A percentile compares a stretch with the other conserved stretches of the same genome.
Conservation (phyloP, 2,329 filamentous ascomycete species). For the Ceratocystis cacaofunesta region DNA sequence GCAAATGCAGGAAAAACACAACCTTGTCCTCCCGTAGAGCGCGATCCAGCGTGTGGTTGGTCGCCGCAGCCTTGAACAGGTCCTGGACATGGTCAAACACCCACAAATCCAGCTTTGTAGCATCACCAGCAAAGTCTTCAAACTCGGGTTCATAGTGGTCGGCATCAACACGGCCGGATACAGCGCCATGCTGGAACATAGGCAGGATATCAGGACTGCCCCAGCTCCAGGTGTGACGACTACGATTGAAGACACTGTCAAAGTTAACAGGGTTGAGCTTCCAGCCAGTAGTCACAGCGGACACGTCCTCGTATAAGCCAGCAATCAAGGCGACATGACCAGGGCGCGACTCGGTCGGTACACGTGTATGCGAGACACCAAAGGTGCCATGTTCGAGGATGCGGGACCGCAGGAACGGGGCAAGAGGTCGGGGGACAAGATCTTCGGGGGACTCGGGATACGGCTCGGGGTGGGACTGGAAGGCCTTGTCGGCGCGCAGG, state of each 20-base stretch:
- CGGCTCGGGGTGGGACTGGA: conserved; percentile 83
- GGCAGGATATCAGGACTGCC: conserved; percentile 92
- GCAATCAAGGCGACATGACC: conserved; percentile 96
- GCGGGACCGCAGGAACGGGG: conserved; percentile 79
- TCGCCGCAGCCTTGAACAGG: conserved; percentile 66
- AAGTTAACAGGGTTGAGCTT: conserved; percentile 97
- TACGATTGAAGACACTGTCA: conserved; percentile 96
- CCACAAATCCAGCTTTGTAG: conserved; percentile 73
- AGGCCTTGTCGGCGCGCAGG: conserved; percentile 91
- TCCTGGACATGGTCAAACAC: conserved; percentile 89
- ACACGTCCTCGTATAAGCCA: conserved; percentile 94
- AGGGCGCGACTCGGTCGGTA: conserved; percentile 89
- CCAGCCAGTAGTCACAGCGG: conserved; percentile 93
- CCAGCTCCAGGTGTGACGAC: conserved; percentile 97
- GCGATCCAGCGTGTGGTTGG: conserved; percentile 58
- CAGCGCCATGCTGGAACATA: conserved; percentile 93
- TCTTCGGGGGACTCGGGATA: conserved; percentile 52
- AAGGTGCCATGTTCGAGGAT: conserved; percentile 86
- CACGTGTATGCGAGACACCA: conserved; percentile 89
- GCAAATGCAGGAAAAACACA: conserved; percentile 88
- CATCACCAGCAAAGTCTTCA: conserved; percentile 80
- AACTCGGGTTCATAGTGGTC: conserved; percentile 68
- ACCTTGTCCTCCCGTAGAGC: conserved; percentile 67
- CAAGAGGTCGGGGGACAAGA: conserved; percentile 61
- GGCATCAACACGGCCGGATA: conserved; percentile 74